Evolutionary conservation across 1,284 basidiomycete genomes (phyloP).

Genomic region (Taiwanofungus camphoratus): DNA sequence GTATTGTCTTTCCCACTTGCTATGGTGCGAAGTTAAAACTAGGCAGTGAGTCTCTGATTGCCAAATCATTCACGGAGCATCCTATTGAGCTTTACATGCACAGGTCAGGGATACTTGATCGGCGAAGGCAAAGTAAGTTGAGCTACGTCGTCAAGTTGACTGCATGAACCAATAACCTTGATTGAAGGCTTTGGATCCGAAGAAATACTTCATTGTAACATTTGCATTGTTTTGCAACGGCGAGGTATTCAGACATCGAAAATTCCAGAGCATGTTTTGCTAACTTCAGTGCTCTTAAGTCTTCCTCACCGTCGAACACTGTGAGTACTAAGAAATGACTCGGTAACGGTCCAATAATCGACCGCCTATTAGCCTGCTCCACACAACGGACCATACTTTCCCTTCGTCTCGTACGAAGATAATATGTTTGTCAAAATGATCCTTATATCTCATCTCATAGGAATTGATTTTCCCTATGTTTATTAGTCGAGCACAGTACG

Average conservation of each 20-base stretch:
- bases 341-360: not conserved
- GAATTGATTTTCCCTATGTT: not conserved
- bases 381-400: constrained; percentile 30
- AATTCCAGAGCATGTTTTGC: not conserved
- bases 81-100: not conserved
- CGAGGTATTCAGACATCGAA: constrained; percentile 16
- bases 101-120: constrained; percentile 17
- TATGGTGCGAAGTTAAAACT: constrained; percentile 32
- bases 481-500: constrained; percentile 22
- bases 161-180: not conserved
- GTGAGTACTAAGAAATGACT: constrained; percentile 9
- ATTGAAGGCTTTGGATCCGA: constrained; percentile 21
- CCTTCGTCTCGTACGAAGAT: constrained; percentile 27
- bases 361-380: constrained; percentile 22
- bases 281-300: constrained; percentile 13
- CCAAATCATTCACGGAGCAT: not conserved
- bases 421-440: constrained; percentile 19
- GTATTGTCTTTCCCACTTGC: constrained; percentile 36
- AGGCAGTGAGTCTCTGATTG: constrained; percentile 23
- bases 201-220: constrained; percentile 25
- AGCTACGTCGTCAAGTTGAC: not conserved
- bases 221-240: constrained; percentile 28
- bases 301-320: constrained; percentile 28
- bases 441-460: not conserved
- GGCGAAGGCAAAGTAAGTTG: constrained; percentile 16